Base-by-base conservation (phyloP, 305 asterid genomes). In the Salvia sclarea region DNA sequence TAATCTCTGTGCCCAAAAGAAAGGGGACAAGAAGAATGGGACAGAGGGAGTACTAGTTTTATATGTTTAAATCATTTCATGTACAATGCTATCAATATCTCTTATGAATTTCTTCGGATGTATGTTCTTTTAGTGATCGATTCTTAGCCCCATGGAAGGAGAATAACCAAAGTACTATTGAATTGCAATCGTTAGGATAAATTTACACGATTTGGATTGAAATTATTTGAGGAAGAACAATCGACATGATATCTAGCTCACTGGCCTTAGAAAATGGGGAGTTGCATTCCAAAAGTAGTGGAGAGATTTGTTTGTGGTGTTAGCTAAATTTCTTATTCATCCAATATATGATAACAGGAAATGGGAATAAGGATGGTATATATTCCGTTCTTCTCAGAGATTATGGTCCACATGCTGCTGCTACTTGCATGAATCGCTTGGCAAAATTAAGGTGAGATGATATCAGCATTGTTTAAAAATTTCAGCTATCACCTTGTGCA, bases 301-400 rank as follows among this genome's bases (percentile, higher is more conserved):
- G 64, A 64, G 18, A 22, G 60, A 28, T 67, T 66, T 62, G 8
- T 55, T 40, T 66, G 1, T 61, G 50, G 28, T 72, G 75, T 56
- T 8, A 16, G 69, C 50, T 72, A 6, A 43, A 41, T 20, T 65
- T 54, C 68, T 74, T 55, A 14, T 80, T 65, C 64, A 44, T 60
- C 43, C 44, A 43, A 56, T 79, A 52, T 79, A 64, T 73, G 75
- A 72, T 24, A 71, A 78, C 86, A 94, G 99, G 99, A 73, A 94
- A 94, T 72, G 99, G 99, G 72, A 89, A 82, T 72, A 94, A 94
- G 83, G 96, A 94, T 43, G 99, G 99, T 55, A 90, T 94, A 64
- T 89, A 87, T 82, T 89, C 99, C 5, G 89, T 91, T 80, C 97
- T 94, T 76, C 90, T 94, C 64, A 86, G 99, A 77, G 99, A 94